phyloP scores from a whole-genome alignment of 1,139 yeast genomes.

The Yamadazyma trypodendri region DNA sequence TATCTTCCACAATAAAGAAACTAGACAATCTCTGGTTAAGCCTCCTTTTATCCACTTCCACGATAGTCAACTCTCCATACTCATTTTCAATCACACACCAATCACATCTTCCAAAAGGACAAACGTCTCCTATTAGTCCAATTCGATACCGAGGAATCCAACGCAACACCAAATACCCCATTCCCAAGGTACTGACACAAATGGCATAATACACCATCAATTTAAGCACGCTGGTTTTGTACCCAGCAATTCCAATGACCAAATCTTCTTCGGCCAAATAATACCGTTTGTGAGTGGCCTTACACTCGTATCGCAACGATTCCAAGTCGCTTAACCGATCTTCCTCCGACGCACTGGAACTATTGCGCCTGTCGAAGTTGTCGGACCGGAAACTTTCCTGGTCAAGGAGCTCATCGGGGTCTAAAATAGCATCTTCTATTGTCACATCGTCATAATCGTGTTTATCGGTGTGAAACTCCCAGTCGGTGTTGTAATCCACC shows the following conservation, averaged over 20 bases:
- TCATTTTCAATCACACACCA: slow-evolving; percentile 96
- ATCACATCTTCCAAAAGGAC: slow-evolving; percentile 77
- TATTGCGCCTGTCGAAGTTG: slow-evolving; percentile 29
- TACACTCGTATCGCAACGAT: slow-evolving; percentile 43
- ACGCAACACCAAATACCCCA: slow-evolving; percentile 68
- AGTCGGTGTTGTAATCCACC: slow-evolving; percentile 65
- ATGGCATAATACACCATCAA: slow-evolving; percentile 49
- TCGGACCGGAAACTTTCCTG: slow-evolving; percentile 35
- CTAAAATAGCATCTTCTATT: slow-evolving; percentile 6
- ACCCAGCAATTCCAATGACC: slow-evolving; percentile 93
- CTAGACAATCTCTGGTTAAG: slow-evolving; percentile 73
- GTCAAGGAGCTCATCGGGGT: slow-evolving; percentile 11
- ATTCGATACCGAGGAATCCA: slow-evolving; percentile 86
- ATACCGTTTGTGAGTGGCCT: slow-evolving; percentile 65
- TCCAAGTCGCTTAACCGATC: slow-evolving; percentile 15
- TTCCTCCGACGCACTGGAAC: slow-evolving; percentile 26
- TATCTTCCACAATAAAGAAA: slow-evolving; percentile 45
- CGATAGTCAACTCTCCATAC: slow-evolving; percentile 76
- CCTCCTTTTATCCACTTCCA: slow-evolving; percentile 53
- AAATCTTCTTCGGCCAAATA: slow-evolving; percentile 95
- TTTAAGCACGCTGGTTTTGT: slow-evolving; percentile 52
- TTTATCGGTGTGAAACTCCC: slow-evolving; percentile 57
- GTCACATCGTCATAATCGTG: slow-evolving; percentile 35
- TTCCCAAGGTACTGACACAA: slow-evolving; percentile 63
- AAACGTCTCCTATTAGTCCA: slow-evolving; percentile 60